Conservation (phyloP, 2,329 filamentous ascomycete species). For the Botryotinia convoluta region DNA sequence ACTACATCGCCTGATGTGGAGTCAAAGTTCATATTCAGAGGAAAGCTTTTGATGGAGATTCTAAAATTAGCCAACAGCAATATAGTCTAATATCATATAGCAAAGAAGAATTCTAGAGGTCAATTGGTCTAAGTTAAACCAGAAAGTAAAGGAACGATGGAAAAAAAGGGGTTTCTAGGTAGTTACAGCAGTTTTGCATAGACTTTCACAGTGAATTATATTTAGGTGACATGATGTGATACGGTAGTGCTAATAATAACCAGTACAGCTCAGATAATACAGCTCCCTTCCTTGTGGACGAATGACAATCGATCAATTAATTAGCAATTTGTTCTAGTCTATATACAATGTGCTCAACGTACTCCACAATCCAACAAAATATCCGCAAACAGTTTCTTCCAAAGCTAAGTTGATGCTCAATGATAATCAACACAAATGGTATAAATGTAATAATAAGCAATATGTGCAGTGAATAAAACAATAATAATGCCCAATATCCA, state of each 20-base stretch:
- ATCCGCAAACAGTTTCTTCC: not conserved
- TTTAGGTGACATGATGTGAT: not conserved
- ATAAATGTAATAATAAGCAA: not conserved
- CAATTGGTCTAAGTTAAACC: not conserved
- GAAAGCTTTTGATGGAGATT: not conserved
- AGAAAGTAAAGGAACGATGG: not conserved
- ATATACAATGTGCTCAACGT: not conserved
- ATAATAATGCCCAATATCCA: not conserved
- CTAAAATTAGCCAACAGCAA: not conserved
- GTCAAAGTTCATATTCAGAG: not conserved
- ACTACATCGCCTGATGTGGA: not conserved
- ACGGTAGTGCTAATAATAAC: not conserved
- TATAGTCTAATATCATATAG: not conserved
- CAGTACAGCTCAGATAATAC: not conserved
- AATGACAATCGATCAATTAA: not conserved
- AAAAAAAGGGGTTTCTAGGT: too few species aligned
- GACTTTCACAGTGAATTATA: not conserved
- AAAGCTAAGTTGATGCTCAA: not conserved
- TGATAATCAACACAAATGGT: not conserved
- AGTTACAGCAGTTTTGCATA: not conserved
- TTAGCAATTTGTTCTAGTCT: not conserved
- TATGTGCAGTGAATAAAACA: not conserved
- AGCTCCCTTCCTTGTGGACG: not conserved
- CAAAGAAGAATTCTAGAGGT: fast-evolving
- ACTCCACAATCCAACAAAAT: too few species aligned